Evolutionary conservation across 164 flowering plant genomes (phyloP).

Genomic region (Pachysandra terminalis): DNA sequence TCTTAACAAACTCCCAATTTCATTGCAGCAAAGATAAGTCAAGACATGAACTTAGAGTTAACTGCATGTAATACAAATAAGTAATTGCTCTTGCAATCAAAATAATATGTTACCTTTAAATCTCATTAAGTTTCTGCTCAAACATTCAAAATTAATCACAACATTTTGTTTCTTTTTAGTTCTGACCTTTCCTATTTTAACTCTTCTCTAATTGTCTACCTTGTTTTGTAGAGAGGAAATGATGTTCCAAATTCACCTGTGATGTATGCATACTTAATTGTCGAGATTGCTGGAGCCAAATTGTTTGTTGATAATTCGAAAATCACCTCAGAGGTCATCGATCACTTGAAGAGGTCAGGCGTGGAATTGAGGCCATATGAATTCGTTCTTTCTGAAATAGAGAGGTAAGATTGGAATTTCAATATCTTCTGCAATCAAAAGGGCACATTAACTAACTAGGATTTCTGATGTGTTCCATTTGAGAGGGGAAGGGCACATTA

Average conservation of each 20-base stretch:
- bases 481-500: neutral
- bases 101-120: neutral
- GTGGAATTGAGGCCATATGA: slow-evolving; percentile 79
- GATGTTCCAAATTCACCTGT: slow-evolving; percentile 95
- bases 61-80: no score
- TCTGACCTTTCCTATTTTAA: neutral
- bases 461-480: neutral
- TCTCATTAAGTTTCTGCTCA: neutral
- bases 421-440: neutral
- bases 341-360: slow-evolving; percentile 67
- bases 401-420: slow-evolving; percentile 42
- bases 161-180: neutral
- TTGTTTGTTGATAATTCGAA: slow-evolving; percentile 69
- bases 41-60: neutral
- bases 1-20: neutral
- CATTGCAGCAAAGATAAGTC: no score
- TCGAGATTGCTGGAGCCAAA: slow-evolving; percentile 55
- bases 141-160: neutral
- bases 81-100: neutral
- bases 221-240: slow-evolving; percentile 74
- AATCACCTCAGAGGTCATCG: slow-evolving; percentile 64
- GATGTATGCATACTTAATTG: slow-evolving; percentile 79
- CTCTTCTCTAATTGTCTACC: neutral
- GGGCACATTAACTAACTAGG: neutral
- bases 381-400: slow-evolving; percentile 70